These are phyloP conservation scores for Sphenostylis stenocarpa DNA, from an alignment of 306 rosid species.

Conservation along the genomic window DNA sequence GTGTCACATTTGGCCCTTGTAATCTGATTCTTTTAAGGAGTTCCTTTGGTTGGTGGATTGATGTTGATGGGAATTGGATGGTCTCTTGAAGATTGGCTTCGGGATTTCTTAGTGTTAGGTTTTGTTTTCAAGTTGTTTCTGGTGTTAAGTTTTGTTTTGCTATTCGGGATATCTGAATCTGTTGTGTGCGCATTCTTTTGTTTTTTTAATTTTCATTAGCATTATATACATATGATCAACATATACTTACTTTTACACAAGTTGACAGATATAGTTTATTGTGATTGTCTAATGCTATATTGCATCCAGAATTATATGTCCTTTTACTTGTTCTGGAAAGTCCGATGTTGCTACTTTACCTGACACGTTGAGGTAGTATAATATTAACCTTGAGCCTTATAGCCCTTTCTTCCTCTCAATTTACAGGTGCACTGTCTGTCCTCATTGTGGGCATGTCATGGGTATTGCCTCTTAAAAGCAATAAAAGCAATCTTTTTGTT, in stretches of 20 bases:
- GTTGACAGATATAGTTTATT: neutral
- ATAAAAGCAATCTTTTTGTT: conserved; percentile 31
- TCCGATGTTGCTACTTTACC: neutral
- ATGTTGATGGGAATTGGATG: neutral
- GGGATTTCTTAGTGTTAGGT: conserved; percentile 12
- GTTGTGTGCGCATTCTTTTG: neutral
- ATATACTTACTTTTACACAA: neutral
- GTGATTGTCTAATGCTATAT: neutral
- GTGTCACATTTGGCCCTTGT: conserved; percentile 14
- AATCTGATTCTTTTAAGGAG: conserved; percentile 23
- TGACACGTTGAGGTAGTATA: neutral
- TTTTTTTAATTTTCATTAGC: conserved; percentile 3
- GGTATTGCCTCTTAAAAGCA: conserved; percentile 40
- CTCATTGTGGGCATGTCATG: conserved; percentile 53
- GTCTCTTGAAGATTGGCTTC: conserved; percentile 2
- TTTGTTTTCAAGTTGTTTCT: neutral
- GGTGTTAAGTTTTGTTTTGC: conserved; percentile 26
- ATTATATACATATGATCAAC: neutral
- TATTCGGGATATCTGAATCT: neutral
- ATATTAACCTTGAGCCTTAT: neutral
- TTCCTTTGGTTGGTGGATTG: neutral
- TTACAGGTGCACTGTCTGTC: conserved; percentile 24
- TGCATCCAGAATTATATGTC: neutral
- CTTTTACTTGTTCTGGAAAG: neutral
- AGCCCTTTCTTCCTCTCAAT: neutral